Evolutionary conservation across 805 yeast species (phyloP), one percentile per base, ranked within the genome.

Genomic region (Kodamaea fukazawae): DNA sequence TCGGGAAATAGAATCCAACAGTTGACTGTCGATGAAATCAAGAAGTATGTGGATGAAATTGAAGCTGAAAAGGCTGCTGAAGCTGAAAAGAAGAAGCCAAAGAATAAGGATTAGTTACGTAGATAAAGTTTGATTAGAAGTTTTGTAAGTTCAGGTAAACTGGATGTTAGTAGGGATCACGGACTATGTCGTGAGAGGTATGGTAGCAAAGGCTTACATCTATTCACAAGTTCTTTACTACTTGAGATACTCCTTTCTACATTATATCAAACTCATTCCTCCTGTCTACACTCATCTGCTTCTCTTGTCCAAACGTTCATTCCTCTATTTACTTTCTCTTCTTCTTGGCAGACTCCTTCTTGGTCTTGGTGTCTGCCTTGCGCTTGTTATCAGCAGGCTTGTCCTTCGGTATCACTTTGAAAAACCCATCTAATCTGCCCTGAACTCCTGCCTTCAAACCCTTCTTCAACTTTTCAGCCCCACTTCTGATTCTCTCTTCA

Each of bases 361-460:
- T 52, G 16, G 41, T 44, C 41, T 60, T 66, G 2, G 65, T 49
- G 22, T 61, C 66, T 4, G 51, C 51, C 37, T 54, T 53, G 38
- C 67, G 55, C 57, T 63, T 63, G 39, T 62, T 52, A 20, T 57
- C 56, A 32, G 68, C 46, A 43, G 7, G 48, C 43, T 35, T 35
- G 3, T 13, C 25, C 27, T 79, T 72, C 6, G 77, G 75, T 7
- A 73, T 66, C 33, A 81, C 87, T 53, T 80, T 79, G 66, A 93
- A 93, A 56, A 93, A 93, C 1, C 96, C 95, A 57, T 93, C 97
- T 18, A 91, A 63, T 50, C 98, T 76, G 5, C 93, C 96, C 59
- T 93, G 99, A 2, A 86, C 84, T 2, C 95, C 91, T 2, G 84
- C 71, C 54, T 87, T 87, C 46, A 86, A 69, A 6, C 88, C 93